Base-by-base conservation (phyloP, 306 rosid genomes). In the Luffa aegyptiaca region DNA sequence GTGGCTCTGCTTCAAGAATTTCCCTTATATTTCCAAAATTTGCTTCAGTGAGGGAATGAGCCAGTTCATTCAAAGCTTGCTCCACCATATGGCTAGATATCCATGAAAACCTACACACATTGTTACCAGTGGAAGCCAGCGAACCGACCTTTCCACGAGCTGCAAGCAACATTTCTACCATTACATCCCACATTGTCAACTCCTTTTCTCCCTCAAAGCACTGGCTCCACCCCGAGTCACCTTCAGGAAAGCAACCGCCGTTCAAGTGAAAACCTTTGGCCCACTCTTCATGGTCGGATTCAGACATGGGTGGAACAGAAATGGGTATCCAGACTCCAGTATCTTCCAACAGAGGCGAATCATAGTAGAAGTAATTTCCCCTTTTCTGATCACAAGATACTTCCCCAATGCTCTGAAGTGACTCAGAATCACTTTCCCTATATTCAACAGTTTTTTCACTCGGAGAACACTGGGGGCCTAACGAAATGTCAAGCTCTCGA, bases 251-350 rank as follows among this genome's bases (percentile, higher is more conserved):
- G 85, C 84, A 95, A 59, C 92, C 94, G 5, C 97, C 97, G n/a
- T 86, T 93, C 0, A 88, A 77, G 21, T 85, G 87, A 82, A 95
- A 89, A 72, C 93, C 93, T 76, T 84, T 85, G 57, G 87, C 80
- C 93, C 92, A 86, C 80, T 93, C 97, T 82, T 85, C 87, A 48
- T 88, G 97, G 56, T 90, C 97, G 16, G 76, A 81, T 78, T 95
- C 97, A 86, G 84, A 74, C 99, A 95, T 95, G 45, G 99, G 99
- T 1, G 99, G 97, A 83, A 95, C 94, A 0, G 99, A 95, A 84
- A 95, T 96, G 10, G 99, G 99, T 82, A 95, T 95, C 99, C 99
- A 95, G 80, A 77, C 93, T 64, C 99, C 99, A 31, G 98, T 95
- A 79, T 91, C 97, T 75, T 95, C 98, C 66, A 75, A 55, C 31